These are phyloP conservation scores for Pochonia chlamydosporia DNA, from an alignment of 2,329 filamentous ascomycete species.

Conservation along the genomic window DNA sequence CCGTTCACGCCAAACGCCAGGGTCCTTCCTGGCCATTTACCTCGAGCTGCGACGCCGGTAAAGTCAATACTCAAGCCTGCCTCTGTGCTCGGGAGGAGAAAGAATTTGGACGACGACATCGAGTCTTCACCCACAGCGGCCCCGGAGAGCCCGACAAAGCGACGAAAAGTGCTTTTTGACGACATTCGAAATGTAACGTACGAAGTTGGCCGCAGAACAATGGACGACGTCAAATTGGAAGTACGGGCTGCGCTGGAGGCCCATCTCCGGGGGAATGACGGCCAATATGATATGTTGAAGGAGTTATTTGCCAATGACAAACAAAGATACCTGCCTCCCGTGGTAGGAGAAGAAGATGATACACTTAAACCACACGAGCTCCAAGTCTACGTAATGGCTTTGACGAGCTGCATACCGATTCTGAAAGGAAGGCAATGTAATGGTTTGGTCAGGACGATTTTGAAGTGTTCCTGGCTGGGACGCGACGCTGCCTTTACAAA, in stretches of 20 bases:
- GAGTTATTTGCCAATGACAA: slow-evolving; percentile 49
- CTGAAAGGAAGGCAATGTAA: slow-evolving; percentile 53
- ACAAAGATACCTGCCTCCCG: slow-evolving; percentile 31
- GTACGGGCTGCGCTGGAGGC: slow-evolving; percentile 51
- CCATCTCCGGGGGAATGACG: slow-evolving; percentile 51
- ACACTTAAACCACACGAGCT: slow-evolving; percentile 49
- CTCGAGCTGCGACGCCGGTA: slow-evolving; percentile 34
- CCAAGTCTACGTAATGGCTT: slow-evolving; percentile 55
- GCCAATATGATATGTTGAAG: slow-evolving; percentile 57
- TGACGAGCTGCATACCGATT: slow-evolving; percentile 55
- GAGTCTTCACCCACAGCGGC: slow-evolving; percentile 30
- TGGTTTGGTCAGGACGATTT: slow-evolving; percentile 50
- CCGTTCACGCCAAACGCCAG: slow-evolving; percentile 29
- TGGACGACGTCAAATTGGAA: slow-evolving; percentile 50
- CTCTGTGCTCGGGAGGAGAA: slow-evolving; percentile 39
- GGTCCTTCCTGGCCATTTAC: slow-evolving; percentile 25
- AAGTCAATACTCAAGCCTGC: slow-evolving; percentile 48
- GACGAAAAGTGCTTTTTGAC: slow-evolving; percentile 54
- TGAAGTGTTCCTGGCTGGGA: slow-evolving; percentile 60
- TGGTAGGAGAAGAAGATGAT: slow-evolving; percentile 41
- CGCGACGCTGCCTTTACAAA: slow-evolving; percentile 60
- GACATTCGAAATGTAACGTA: slow-evolving; percentile 51
- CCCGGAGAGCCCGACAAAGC: slow-evolving; percentile 42
- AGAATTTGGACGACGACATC: slow-evolving; percentile 36
- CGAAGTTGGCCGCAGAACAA: slow-evolving; percentile 45